Evolutionary conservation across 768 basidiomycete species (phyloP).

Genomic region (Hygrocybe coccinea): DNA sequence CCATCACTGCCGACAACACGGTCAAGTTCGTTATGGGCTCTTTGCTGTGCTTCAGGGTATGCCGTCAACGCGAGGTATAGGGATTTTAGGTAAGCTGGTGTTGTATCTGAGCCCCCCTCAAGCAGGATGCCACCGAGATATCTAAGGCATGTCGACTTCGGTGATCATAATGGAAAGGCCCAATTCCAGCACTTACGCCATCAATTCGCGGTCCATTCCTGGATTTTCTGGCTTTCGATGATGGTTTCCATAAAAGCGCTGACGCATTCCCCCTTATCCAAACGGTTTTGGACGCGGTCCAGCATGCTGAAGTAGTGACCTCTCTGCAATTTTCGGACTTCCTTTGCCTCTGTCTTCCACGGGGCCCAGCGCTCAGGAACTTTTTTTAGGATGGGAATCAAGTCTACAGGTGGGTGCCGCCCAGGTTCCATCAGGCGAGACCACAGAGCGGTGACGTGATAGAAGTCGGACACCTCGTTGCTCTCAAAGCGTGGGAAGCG

Average conservation of each 20-base stretch:
- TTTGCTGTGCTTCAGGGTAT: neutral
- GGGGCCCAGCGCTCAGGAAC: slow-evolving; percentile 15
- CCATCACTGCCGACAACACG: slow-evolving; percentile 2
- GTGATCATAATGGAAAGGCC: neutral
- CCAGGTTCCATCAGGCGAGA: slow-evolving; percentile 2
- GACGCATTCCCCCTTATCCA: slow-evolving; percentile 19
- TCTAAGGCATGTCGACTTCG: slow-evolving; percentile 10
- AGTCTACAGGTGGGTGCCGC: slow-evolving; percentile 13
- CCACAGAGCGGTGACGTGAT: slow-evolving; percentile 1
- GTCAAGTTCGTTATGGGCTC: slow-evolving; percentile 6
- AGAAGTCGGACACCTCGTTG: slow-evolving; percentile 6
- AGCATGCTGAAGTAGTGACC: slow-evolving; percentile 7
- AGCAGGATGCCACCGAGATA: slow-evolving; percentile 25
- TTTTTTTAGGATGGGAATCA: slow-evolving; percentile 13
- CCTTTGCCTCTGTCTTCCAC: slow-evolving; percentile 14
- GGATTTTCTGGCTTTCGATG: slow-evolving; percentile 7
- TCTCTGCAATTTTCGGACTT: slow-evolving; percentile 4
- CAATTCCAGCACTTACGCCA: slow-evolving; percentile 4
- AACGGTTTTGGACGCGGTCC: slow-evolving; percentile 2
- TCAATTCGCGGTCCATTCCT: slow-evolving; percentile 7
- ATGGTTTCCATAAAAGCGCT: slow-evolving; percentile 22
- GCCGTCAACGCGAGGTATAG: neutral
- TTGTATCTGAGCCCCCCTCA: neutral
- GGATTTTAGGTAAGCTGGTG: neutral
- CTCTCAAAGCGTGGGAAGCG: slow-evolving; percentile 8